Conservation (phyloP, 176 grass and related monocot genomes). For the Aegilops tauschii region DNA sequence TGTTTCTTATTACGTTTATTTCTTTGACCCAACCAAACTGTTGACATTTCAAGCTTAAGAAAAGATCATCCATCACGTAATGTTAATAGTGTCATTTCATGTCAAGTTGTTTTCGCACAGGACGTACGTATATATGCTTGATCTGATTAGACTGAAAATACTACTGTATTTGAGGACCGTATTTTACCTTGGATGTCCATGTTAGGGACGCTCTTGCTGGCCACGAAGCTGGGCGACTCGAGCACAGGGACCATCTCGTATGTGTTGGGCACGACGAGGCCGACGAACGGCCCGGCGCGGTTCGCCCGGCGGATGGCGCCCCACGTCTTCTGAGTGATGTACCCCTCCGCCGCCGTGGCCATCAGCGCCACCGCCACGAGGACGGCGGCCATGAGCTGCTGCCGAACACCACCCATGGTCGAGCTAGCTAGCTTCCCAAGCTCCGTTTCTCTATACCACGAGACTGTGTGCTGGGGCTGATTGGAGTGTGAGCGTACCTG, state of each 20-base stretch:
- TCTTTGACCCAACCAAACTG: not conserved
- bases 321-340: conserved; percentile 6
- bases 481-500: not conserved
- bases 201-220: conserved; percentile 24
- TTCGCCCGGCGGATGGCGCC: conserved; percentile 19
- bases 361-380: not conserved
- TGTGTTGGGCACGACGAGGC: conserved; percentile 71
- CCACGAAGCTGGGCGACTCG: conserved; percentile 30
- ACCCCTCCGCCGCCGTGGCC: not conserved
- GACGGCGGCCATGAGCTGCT: not conserved
- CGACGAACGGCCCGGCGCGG: conserved; percentile 46
- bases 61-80: not conserved
- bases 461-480: not conserved
- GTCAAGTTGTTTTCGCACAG: not conserved
- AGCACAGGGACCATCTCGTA: conserved; percentile 74
- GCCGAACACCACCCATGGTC: not conserved
- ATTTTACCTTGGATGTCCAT: conserved; percentile 65
- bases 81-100: not conserved
- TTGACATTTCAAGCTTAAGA: not conserved
- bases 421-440: not conserved
- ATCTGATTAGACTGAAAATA: not conserved
- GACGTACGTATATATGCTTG: not conserved
- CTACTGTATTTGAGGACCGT: too few relatives aligned
- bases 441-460: not conserved
- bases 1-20: not conserved